These are phyloP conservation scores for Candida hispaniensis DNA, from an alignment of 805 yeast species.

Conservation along the genomic window DNA sequence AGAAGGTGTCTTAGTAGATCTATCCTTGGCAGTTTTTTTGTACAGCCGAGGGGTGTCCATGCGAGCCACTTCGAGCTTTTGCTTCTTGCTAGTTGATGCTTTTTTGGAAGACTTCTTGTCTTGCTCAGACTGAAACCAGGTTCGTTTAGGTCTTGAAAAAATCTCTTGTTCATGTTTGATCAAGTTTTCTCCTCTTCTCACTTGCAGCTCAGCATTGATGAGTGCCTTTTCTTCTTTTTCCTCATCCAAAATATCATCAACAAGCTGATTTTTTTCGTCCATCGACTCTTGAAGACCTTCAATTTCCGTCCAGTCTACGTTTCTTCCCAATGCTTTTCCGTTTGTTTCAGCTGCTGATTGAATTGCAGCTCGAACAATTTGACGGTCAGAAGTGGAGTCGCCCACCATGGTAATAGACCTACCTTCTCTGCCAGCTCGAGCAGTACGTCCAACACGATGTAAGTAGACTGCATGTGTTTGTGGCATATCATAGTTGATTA, in stretches of 20 bases:
- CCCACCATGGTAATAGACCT: constrained; percentile 88
- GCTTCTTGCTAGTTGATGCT: no score
- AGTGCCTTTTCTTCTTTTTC: constrained; percentile 85
- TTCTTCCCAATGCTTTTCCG: constrained; percentile 55
- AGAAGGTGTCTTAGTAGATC: no score
- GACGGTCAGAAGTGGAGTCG: constrained; percentile 75
- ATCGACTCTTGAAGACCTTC: constrained; percentile 56
- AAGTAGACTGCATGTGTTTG: constrained; percentile 80
- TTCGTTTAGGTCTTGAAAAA: constrained; percentile 80
- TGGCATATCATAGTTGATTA: constrained; percentile 93
- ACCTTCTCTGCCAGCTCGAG: constrained; percentile 98
- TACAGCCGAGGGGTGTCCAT: no score
- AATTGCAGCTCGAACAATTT: constrained; percentile 83
- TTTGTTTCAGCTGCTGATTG: constrained; percentile 42
- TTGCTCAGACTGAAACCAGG: constrained; percentile 77
- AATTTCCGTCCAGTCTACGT: constrained; percentile 80
- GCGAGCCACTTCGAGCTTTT: no score
- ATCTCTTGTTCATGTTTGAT: constrained; percentile 74
- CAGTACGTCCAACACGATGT: constrained; percentile 98
- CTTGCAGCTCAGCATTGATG: constrained; percentile 80
- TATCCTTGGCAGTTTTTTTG: no score
- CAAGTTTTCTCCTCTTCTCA: constrained; percentile 75
- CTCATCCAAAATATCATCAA: constrained; percentile 73
- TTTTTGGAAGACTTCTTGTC: constrained; percentile 34
- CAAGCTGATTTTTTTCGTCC: constrained; percentile 44